A percentile compares a stretch with the other conserved stretches of the same genome.
Conservation (phyloP, 2,329 filamentous ascomycete genomes). For the Penicillium sp. region DNA sequence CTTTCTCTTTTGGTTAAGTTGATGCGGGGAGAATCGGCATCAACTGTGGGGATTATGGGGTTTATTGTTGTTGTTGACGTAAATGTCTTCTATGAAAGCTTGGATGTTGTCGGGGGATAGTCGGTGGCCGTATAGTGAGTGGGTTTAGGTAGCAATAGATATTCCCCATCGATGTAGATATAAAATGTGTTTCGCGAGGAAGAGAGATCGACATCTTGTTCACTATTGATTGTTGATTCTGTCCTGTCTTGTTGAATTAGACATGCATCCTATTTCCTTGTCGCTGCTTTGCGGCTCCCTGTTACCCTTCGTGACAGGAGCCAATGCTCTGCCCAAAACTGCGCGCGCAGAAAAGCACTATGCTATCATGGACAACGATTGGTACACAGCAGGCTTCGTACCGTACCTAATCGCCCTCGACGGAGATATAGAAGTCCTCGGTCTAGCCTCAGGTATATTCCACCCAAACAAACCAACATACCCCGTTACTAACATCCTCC, state of each 20-base stretch:
- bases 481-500: not conserved
- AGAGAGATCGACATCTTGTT: no score
- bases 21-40: slow-evolving; percentile 16
- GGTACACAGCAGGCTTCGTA: slow-evolving; percentile 45
- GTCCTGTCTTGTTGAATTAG: not conserved
- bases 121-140: not conserved
- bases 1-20: slow-evolving; percentile 10
- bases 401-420: slow-evolving; percentile 49
- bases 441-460: slow-evolving; percentile 32
- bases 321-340: slow-evolving; percentile 5
- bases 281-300: slow-evolving; percentile 14
- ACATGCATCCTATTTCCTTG: slow-evolving; percentile 14
- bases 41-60: not conserved
- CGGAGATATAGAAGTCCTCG: slow-evolving; percentile 48
- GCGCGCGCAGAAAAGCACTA: slow-evolving; percentile 22
- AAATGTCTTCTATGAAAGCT: not conserved
- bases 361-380: slow-evolving; percentile 52
- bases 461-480: not conserved
- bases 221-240: not conserved
- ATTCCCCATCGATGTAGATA: no score
- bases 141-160: not conserved
- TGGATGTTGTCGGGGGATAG: not conserved
- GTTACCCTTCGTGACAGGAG: slow-evolving; percentile 9
- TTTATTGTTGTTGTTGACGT: not conserved
- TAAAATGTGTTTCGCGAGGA: no score